Evolutionary conservation across 768 basidiomycete genomes (phyloP).

Genomic region (Auriculariales sp.): DNA sequence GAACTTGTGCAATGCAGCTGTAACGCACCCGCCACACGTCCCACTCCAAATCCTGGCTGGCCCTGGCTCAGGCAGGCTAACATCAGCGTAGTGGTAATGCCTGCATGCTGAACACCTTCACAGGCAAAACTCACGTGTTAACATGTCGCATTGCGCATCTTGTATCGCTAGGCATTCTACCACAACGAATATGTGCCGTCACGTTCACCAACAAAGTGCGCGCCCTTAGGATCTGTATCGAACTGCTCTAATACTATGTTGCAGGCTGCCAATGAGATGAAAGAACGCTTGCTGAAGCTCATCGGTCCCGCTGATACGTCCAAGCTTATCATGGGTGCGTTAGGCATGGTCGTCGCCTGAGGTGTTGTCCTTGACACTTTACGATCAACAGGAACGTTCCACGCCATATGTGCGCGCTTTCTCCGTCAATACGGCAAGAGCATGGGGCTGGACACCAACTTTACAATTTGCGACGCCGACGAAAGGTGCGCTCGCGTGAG

Average conservation of each 20-base stretch:
- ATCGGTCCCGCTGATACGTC: slow-evolving; percentile 45
- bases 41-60: slow-evolving; percentile 75
- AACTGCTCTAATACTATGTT: too few species aligned
- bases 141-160: slow-evolving; percentile 57
- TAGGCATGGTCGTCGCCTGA: slow-evolving; percentile 8
- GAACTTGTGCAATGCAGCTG: slow-evolving; percentile 28
- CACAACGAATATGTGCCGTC: slow-evolving; percentile 57
- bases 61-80: slow-evolving; percentile 42
- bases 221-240: too few species aligned
- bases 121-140: slow-evolving; percentile 32
- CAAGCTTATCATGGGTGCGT: slow-evolving; percentile 31
- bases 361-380: slow-evolving; percentile 1
- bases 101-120: neutral
- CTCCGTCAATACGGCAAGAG: slow-evolving; percentile 46
- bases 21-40: slow-evolving; percentile 40
- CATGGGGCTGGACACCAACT: slow-evolving; percentile 53
- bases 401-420: slow-evolving; percentile 58
- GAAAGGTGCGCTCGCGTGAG: slow-evolving; percentile 38
- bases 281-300: slow-evolving; percentile 46
- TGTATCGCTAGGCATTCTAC: slow-evolving; percentile 32
- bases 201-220: slow-evolving; percentile 91
- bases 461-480: slow-evolving; percentile 69
- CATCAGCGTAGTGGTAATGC: neutral
- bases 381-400: slow-evolving; percentile 59
- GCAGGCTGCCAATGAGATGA: slow-evolving; percentile 82